These are phyloP conservation scores for Hirschioporus abietinus DNA, from an alignment of 768 basidiomycete genomes.

Conservation along the genomic window DNA sequence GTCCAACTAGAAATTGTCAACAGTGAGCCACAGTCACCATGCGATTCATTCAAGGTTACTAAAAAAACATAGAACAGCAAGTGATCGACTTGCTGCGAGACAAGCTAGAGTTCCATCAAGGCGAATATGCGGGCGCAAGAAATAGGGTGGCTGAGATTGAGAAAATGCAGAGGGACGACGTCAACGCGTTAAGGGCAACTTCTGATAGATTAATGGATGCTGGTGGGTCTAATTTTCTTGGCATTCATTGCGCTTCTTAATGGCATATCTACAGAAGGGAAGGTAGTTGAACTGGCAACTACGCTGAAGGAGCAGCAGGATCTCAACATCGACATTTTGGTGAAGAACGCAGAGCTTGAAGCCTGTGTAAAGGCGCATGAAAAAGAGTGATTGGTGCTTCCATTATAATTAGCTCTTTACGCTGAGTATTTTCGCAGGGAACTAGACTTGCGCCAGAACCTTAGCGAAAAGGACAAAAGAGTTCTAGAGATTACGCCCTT, in stretches of 20 bases:
- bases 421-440: not conserved
- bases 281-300: not conserved
- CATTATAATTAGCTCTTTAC: not conserved
- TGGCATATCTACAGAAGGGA: not conserved
- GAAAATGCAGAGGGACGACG: not conserved
- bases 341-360: not conserved
- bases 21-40: not conserved
- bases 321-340: not conserved
- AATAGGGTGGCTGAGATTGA: conserved; percentile 1
- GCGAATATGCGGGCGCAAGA: not conserved
- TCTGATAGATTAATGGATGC: conserved; percentile 1
- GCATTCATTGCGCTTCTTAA: not conserved
- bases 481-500: not conserved
- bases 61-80: not conserved
- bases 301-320: not conserved
- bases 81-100: conserved; percentile 1
- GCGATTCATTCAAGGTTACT: not conserved
- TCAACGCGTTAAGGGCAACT: not conserved
- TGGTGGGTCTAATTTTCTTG: not conserved
- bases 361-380: not conserved
- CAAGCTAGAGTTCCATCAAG: not conserved
- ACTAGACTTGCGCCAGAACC: not conserved
- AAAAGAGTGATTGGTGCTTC: not conserved
- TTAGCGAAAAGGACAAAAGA: not conserved
- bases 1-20: not conserved